phyloP scores from a whole-genome alignment of 2,329 filamentous ascomycete species.

The Botrytis deweyae region DNA sequence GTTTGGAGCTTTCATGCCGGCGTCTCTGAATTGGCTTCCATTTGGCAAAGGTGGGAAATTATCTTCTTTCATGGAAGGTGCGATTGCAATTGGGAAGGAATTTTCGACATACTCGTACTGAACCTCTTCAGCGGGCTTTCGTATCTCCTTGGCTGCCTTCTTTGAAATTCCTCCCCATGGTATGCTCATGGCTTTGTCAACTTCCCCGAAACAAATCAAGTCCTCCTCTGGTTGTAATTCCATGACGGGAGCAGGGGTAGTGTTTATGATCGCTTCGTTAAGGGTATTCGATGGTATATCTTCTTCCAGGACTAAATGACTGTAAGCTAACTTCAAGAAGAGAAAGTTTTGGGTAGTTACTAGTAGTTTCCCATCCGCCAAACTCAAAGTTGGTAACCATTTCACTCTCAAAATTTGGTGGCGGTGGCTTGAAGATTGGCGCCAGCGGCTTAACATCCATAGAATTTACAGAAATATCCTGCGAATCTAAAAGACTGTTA shows the following conservation, averaged over 20 bases:
- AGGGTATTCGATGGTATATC: background rate
- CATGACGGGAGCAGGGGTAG: background rate
- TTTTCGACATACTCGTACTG: conserved; percentile 16
- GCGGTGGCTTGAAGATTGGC: background rate
- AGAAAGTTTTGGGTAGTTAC: background rate
- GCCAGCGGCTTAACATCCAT: background rate
- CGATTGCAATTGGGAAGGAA: conserved; percentile 4
- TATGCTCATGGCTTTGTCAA: conserved; percentile 16
- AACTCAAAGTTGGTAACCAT: background rate
- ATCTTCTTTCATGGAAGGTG: conserved; percentile 11
- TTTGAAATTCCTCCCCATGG: conserved; percentile 4
- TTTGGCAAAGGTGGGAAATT: conserved; percentile 18
- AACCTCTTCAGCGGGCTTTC: background rate
- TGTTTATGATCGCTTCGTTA: background rate
- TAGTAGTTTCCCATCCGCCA: conserved; percentile 17
- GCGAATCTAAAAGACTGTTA: background rate
- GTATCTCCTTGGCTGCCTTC: background rate
- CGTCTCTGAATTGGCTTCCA: conserved; percentile 1
- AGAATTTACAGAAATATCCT: background rate
- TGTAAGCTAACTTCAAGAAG: background rate
- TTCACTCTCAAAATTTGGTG: background rate
- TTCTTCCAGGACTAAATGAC: conserved; percentile 11
- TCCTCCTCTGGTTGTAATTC: conserved; percentile 22
- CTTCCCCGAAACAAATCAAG: conserved; percentile 23
- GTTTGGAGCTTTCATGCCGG: conserved; percentile 15